Evolutionary conservation across 441 rosid species (phyloP).

Genomic region (Gossypium armourianum): DNA sequence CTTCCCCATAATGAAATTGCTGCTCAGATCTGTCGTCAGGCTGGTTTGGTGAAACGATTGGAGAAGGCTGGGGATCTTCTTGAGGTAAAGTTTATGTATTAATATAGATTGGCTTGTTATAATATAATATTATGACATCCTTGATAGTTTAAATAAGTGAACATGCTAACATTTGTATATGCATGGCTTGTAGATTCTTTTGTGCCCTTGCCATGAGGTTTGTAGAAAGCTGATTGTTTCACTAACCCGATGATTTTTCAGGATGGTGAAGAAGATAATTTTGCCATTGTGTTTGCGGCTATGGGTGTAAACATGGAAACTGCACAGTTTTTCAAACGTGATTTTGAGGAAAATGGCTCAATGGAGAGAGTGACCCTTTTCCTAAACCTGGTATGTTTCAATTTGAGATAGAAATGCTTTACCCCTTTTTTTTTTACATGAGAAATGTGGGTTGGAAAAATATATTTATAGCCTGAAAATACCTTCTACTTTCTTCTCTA

Average conservation of each 20-base stretch:
- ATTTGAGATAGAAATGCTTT: background rate
- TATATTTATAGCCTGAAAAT: background rate
- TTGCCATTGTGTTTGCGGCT: slow-evolving; percentile 95
- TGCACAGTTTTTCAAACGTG: slow-evolving; percentile 95
- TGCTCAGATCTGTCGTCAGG: slow-evolving; percentile 99
- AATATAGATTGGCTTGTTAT: background rate
- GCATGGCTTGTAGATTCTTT: background rate
- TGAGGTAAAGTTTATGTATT: slow-evolving; percentile 33
- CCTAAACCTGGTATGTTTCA: slow-evolving; percentile 61
- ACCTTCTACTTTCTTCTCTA: slow-evolving; percentile 2
- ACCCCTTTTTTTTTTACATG: background rate
- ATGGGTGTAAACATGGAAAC: slow-evolving; percentile 99
- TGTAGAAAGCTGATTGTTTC: background rate
- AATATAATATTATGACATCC: background rate
- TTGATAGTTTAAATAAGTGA: background rate
- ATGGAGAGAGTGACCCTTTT: slow-evolving; percentile 98
- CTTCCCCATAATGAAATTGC: slow-evolving; percentile 97
- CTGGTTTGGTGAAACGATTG: slow-evolving; percentile 89
- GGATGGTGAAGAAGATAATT: slow-evolving; percentile 87
- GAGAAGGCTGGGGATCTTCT: slow-evolving; percentile 68
- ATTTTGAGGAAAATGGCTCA: slow-evolving; percentile 97
- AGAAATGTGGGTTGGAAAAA: background rate
- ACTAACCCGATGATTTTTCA: slow-evolving; percentile 20
- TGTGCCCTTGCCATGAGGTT: background rate
- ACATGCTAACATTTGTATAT: background rate